Evolutionary conservation across 1,284 basidiomycete species (phyloP).

Genomic region (Erythrobasidium hasegawianum): DNA sequence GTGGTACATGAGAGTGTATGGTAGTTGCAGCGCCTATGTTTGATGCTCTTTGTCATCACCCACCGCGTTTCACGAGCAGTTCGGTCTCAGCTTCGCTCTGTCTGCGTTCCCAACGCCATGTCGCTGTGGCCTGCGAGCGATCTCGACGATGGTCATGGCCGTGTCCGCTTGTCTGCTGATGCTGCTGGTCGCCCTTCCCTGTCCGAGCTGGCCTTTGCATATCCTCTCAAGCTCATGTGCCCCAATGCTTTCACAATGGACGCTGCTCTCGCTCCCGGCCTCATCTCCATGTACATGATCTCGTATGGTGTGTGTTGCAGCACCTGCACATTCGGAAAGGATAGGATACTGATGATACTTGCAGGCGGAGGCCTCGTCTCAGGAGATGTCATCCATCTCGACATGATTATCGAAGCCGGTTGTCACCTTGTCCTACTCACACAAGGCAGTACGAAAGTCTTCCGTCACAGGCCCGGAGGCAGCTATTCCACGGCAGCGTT

Average conservation of each 20-base stretch:
- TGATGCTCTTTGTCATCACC: too few relatives aligned
- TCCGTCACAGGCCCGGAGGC: constrained; percentile 63
- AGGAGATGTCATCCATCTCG: constrained; percentile 70
- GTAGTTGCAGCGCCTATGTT: too few relatives aligned
- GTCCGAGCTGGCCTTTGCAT: constrained; percentile 70
- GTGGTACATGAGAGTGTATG: too few relatives aligned
- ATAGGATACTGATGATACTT: too few relatives aligned
- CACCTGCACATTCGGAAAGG: too few relatives aligned
- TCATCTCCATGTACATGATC: constrained; percentile 71
- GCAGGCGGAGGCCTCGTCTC: constrained; percentile 81
- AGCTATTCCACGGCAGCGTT: constrained; percentile 46
- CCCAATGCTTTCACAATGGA: constrained; percentile 54
- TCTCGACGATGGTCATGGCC: too few relatives aligned
- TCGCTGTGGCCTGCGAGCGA: too few relatives aligned
- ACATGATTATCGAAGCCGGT: constrained; percentile 59
- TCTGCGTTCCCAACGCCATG: too few relatives aligned
- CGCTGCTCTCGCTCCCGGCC: constrained; percentile 47
- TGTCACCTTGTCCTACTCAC: constrained; percentile 68
- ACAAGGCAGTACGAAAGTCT: constrained; percentile 86
- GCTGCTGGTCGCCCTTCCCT: constrained; percentile 51
- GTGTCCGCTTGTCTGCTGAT: background rate
- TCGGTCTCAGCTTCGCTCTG: too few relatives aligned
- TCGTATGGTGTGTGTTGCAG: constrained; percentile 60
- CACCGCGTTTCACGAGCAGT: too few relatives aligned
- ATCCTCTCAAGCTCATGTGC: constrained; percentile 85